These are phyloP conservation scores for Coniochaeta sp. DNA, from an alignment of 2,329 filamentous ascomycete species.

Conservation along the genomic window DNA sequence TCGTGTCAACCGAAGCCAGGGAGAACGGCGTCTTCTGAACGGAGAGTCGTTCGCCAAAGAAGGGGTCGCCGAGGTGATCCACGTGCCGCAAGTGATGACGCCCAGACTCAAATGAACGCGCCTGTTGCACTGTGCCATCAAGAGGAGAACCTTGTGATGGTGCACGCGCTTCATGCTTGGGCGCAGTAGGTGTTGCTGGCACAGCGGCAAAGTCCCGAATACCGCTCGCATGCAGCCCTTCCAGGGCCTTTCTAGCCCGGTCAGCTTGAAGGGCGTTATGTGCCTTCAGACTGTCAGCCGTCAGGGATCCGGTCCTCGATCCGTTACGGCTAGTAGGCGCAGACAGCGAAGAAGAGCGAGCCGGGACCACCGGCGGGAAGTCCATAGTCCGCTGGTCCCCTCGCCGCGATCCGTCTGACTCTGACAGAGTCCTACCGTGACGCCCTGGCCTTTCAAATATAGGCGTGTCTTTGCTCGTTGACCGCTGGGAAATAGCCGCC, in stretches of 20 bases:
- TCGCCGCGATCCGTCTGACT: slow-evolving; percentile 36
- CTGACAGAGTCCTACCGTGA: slow-evolving; percentile 35
- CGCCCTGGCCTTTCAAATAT: slow-evolving; percentile 34
- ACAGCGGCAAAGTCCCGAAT: slow-evolving; percentile 9
- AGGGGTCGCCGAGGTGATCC: slow-evolving; percentile 46
- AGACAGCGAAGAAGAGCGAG: slow-evolving; percentile 53
- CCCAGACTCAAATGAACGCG: slow-evolving; percentile 5
- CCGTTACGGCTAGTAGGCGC: slow-evolving; percentile 54
- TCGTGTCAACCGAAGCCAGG: slow-evolving; percentile 53
- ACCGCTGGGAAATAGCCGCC: slow-evolving; percentile 32
- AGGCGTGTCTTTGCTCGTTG: slow-evolving; percentile 35
- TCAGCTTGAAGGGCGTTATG: slow-evolving; percentile 36
- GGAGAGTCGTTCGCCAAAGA: slow-evolving; percentile 45
- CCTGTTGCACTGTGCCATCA: slow-evolving; percentile 8
- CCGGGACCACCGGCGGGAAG: slow-evolving; percentile 50
- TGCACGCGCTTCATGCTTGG: neutral
- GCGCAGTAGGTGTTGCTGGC: neutral
- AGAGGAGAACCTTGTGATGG: slow-evolving; percentile 4
- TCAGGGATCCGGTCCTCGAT: slow-evolving; percentile 48
- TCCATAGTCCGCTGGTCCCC: slow-evolving; percentile 51
- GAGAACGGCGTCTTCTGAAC: slow-evolving; percentile 57
- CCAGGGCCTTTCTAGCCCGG: slow-evolving; percentile 17
- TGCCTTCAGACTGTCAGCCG: slow-evolving; percentile 50
- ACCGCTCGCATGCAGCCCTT: slow-evolving; percentile 7
- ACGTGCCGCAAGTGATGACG: slow-evolving; percentile 22